phyloP scores from a whole-genome alignment of 495 filamentous ascomycete genomes.

The Xylaria bambusicola region DNA sequence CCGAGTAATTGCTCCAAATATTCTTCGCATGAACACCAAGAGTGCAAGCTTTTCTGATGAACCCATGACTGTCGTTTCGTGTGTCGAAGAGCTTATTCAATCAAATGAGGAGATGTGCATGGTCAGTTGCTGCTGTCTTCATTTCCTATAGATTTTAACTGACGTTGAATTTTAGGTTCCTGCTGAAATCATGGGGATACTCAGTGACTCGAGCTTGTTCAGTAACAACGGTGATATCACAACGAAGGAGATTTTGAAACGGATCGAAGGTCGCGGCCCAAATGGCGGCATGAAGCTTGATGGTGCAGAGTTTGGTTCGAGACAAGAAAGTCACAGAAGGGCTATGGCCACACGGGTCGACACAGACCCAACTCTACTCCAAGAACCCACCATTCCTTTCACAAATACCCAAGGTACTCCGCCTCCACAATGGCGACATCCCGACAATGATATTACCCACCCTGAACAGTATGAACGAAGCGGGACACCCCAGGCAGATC shows the following conservation, averaged over 20 bases:
- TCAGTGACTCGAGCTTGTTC: conserved; percentile 81
- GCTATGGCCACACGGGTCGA: conserved; percentile 64
- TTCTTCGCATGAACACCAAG: conserved; percentile 75
- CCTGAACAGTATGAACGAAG: conserved; percentile 38
- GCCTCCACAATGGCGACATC: conserved; percentile 45
- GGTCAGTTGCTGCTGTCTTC: conserved; percentile 56
- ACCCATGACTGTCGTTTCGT: conserved; percentile 89
- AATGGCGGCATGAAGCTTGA: conserved; percentile 58
- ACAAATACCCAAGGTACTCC: conserved; percentile 42
- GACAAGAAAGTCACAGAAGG: conserved; percentile 45
- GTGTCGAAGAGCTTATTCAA: conserved; percentile 83
- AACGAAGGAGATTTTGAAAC: conserved; percentile 93
- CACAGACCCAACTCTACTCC: conserved; percentile 73
- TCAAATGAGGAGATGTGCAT: conserved; percentile 96
- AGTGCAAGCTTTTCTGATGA: conserved; percentile 68
- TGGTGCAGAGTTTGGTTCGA: conserved; percentile 56
- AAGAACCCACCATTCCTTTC: conserved; percentile 55
- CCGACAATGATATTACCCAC: conserved; percentile 38
- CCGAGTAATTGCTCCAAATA: conserved; percentile 97
- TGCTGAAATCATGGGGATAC: conserved; percentile 81
- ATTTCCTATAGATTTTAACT: conserved; percentile 19
- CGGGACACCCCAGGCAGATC: conserved; percentile 38
- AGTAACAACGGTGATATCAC: conserved; percentile 82
- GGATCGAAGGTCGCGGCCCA: conserved; percentile 74
- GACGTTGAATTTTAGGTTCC: conserved; percentile 66